phyloP scores from a whole-genome alignment of 2,329 filamentous ascomycete species.

The Colletotrichum tabaci region DNA sequence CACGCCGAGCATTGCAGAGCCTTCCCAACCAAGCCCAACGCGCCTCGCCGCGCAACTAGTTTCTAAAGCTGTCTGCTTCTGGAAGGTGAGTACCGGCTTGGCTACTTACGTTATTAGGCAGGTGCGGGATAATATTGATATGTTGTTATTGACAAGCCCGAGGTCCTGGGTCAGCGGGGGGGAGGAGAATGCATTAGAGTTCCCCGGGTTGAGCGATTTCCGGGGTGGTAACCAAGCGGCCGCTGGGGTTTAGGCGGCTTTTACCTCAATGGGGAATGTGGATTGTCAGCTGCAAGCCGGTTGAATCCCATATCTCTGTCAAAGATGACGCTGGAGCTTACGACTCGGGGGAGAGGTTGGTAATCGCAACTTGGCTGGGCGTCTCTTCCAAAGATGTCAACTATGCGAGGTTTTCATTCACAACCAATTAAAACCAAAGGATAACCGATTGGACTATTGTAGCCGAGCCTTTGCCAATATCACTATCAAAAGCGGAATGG shows the following conservation, averaged over 20 bases:
- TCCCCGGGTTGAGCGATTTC: neutral
- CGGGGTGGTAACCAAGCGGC: neutral
- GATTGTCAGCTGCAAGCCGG: neutral
- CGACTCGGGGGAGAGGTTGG: no score
- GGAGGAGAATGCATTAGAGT: neutral
- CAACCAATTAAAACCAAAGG: no score
- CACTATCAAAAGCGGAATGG: no score
- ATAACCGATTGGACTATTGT: no score
- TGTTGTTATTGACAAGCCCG: neutral
- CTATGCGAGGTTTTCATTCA: no score
- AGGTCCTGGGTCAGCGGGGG: neutral
- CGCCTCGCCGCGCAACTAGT: neutral
- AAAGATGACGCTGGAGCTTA: no score
- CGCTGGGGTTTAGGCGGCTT: neutral
- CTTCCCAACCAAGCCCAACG: neutral
- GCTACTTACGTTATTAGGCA: conserved; percentile 10
- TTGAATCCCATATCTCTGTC: neutral
- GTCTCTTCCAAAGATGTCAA: no score
- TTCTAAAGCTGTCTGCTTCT: conserved; percentile 7
- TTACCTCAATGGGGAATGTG: neutral
- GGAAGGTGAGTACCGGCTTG: conserved; percentile 13
- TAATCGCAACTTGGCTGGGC: no score
- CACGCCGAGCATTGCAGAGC: neutral
- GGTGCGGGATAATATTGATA: conserved; percentile 9
- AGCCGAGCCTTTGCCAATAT: no score